Conservation (phyloP, 1,284 basidiomycete species). For the Fomitiporia mediterranea region DNA sequence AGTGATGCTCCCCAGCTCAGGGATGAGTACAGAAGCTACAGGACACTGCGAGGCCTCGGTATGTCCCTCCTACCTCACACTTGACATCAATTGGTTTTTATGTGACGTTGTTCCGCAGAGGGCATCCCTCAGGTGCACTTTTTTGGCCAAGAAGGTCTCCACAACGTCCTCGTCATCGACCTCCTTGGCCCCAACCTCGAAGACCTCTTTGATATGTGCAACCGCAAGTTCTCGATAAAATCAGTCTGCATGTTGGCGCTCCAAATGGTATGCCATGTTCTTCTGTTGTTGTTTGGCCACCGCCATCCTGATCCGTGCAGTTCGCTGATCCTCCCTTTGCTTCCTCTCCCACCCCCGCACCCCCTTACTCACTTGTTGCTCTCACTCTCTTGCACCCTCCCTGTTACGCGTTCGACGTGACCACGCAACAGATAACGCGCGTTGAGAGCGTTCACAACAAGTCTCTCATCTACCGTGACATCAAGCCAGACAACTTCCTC, state of each 20-base stretch:
- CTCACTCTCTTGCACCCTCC: background rate
- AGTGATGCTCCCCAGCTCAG: slow-evolving; percentile 96
- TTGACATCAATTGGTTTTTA: background rate
- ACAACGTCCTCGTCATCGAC: slow-evolving; percentile 97
- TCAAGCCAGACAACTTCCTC: slow-evolving; percentile 99
- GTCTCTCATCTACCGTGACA: slow-evolving; percentile 98
- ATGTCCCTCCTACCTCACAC: slow-evolving; percentile 29
- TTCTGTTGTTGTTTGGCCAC: too few relatives aligned
- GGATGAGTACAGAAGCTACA: slow-evolving; percentile 97
- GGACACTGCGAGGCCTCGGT: slow-evolving; percentile 92
- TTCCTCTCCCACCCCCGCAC: background rate
- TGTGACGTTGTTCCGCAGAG: slow-evolving; percentile 41
- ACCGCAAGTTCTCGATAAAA: slow-evolving; percentile 95
- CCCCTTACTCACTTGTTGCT: background rate
- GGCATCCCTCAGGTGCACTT: slow-evolving; percentile 98
- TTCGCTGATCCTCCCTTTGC: slow-evolving; percentile 1
- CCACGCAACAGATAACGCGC: slow-evolving; percentile 72
- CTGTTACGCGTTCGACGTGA: background rate
- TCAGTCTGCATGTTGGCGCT: slow-evolving; percentile 98
- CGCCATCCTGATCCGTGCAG: background rate
- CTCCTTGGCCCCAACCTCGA: slow-evolving; percentile 94
- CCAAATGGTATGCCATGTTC: slow-evolving; percentile 77
- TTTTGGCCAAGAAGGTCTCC: slow-evolving; percentile 97
- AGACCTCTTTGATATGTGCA: slow-evolving; percentile 98
- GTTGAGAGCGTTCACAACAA: slow-evolving; percentile 98